phyloP scores from a whole-genome alignment of 2,329 filamentous ascomycete genomes.

The Trichophyton verrucosum region DNA sequence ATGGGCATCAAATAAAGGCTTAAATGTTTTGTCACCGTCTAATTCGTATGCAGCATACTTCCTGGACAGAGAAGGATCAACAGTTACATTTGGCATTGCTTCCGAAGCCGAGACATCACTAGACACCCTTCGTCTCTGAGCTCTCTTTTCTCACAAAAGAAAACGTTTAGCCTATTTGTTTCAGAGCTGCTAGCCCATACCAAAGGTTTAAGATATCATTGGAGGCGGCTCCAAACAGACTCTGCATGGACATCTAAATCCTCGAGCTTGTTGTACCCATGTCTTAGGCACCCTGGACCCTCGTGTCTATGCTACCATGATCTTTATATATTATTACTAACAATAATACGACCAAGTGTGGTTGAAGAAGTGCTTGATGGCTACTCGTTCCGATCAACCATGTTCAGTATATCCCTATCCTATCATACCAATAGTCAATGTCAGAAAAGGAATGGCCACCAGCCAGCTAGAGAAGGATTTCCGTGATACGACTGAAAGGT shows the following conservation, averaged over 20 bases:
- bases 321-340: neutral
- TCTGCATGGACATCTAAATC: neutral
- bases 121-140: neutral
- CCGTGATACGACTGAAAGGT: neutral
- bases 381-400: neutral
- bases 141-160: neutral
- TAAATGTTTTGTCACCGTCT: no score
- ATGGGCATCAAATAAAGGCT: neutral
- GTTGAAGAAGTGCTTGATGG: neutral
- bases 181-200: neutral
- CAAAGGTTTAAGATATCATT: neutral
- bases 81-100: neutral
- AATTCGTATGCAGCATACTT: no score
- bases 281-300: neutral
- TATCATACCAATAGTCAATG: neutral
- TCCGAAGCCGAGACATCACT: neutral
- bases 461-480: neutral
- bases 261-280: neutral
- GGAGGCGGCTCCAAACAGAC: neutral
- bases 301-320: neutral
- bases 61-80: neutral
- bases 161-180: neutral
- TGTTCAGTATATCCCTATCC: neutral
- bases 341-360: neutral
- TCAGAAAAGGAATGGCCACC: no score